These are phyloP conservation scores for Leishmania aethiopica DNA, from an alignment of 208 protist genomes.

Conservation along the genomic window DNA sequence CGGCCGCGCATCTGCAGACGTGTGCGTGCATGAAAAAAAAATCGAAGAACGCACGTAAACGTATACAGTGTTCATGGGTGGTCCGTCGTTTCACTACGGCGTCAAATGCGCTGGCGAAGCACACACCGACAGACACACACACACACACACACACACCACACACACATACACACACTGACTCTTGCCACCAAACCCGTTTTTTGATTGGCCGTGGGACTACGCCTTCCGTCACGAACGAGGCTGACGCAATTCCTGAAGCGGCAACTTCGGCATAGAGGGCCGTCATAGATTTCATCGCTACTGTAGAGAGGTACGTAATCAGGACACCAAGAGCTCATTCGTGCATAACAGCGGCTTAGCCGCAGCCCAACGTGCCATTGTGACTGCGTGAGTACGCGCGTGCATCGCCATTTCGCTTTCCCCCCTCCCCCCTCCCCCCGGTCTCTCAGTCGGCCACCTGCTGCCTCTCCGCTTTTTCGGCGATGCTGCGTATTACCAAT, in stretches of 20 bases:
- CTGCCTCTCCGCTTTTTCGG: not conserved
- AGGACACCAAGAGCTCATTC: not conserved
- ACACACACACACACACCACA: not conserved
- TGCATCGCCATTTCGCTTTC: not conserved
- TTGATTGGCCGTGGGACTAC: not conserved
- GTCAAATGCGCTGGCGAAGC: not conserved
- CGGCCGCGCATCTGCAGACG: not conserved
- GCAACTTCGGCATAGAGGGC: not conserved
- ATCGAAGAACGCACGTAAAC: not conserved
- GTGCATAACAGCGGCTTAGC: not conserved
- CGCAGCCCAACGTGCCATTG: not conserved
- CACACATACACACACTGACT: not conserved
- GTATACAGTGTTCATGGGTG: not conserved
- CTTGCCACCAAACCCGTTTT: not conserved
- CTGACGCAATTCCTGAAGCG: not conserved
- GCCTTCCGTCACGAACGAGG: not conserved
- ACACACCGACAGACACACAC: not conserved
- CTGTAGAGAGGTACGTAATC: not conserved
- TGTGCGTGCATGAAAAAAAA: not conserved
- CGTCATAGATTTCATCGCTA: not conserved
- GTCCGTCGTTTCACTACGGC: not conserved
- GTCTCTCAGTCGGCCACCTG: not conserved
- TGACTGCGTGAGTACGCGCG: not conserved
- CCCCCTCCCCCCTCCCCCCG: not conserved
- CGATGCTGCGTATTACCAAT: conserved; percentile 37